phyloP scores from a whole-genome alignment of 108 stramenopile species.

The Halocafeteria seosinensis region DNA sequence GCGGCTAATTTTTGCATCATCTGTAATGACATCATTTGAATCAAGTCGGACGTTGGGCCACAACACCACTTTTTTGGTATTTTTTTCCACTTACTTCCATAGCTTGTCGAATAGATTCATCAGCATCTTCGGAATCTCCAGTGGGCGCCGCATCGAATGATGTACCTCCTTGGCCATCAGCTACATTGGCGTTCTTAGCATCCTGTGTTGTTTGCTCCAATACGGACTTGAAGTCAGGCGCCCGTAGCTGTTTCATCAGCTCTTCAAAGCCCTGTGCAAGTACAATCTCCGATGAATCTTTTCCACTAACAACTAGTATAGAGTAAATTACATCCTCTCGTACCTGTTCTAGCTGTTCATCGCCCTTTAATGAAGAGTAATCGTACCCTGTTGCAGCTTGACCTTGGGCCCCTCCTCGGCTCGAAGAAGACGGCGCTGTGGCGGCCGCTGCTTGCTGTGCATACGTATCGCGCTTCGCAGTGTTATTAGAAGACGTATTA shows the following conservation, averaged over 20 bases:
- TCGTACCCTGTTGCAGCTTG: no score
- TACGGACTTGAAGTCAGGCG: slow-evolving; percentile 27
- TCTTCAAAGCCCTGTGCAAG: slow-evolving; percentile 13
- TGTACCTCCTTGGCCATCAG: background rate
- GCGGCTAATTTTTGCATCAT: slow-evolving; percentile 24
- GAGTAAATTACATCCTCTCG: no score
- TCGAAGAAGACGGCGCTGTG: no score
- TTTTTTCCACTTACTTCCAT: slow-evolving; percentile 6
- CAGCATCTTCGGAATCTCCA: slow-evolving; percentile 12
- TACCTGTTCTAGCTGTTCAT: no score
- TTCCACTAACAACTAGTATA: no score
- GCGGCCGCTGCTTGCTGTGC: no score
- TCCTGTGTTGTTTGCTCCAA: slow-evolving; percentile 24
- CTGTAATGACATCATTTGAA: slow-evolving; percentile 10
- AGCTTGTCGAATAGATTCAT: slow-evolving; percentile 14
- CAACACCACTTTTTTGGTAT: no score
- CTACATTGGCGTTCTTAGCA: slow-evolving; percentile 3
- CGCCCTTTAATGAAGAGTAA: no score
- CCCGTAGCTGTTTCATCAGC: slow-evolving; percentile 21
- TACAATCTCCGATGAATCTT: no score
- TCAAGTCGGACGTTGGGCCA: slow-evolving; percentile 6
- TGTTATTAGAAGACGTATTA: no score
- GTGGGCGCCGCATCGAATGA: background rate
- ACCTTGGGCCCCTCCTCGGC: no score
- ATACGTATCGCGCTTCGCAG: no score